phyloP scores from a whole-genome alignment of 1,139 yeast genomes.

The Eremothecium gossypii region DNA sequence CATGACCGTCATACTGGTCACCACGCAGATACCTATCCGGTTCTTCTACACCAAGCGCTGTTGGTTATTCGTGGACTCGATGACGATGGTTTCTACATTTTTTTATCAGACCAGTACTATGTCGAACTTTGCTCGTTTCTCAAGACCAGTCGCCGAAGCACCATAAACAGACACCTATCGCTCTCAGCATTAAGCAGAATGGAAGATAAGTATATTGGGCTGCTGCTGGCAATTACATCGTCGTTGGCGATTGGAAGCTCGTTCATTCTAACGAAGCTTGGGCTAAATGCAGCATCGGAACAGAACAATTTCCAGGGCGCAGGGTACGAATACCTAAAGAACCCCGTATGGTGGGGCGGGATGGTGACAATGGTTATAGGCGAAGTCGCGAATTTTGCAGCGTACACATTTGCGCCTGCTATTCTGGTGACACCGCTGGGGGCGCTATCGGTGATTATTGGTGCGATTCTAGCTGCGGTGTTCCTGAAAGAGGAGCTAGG shows the following conservation, averaged over 20 bases:
- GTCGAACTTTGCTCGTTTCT: no score
- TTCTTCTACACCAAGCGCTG: background rate
- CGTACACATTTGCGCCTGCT: constrained; percentile 93
- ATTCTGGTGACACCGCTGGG: constrained; percentile 88
- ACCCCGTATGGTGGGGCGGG: constrained; percentile 96
- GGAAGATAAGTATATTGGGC: constrained; percentile 75
- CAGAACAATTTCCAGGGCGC: constrained; percentile 56
- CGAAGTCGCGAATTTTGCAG: constrained; percentile 88
- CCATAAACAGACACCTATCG: no score
- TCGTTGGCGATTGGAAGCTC: constrained; percentile 87
- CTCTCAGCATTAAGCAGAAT: constrained; percentile 2
- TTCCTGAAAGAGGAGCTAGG: constrained; percentile 84
- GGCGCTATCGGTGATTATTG: constrained; percentile 82
- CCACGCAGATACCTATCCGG: background rate
- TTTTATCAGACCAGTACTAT: no score
- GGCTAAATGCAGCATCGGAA: constrained; percentile 63
- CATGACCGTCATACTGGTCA: constrained; percentile 1
- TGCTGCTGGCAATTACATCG: constrained; percentile 79
- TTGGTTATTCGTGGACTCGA: no score
- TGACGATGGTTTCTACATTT: no score
- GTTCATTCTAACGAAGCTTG: constrained; percentile 82
- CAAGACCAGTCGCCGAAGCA: no score
- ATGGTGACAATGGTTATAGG: constrained; percentile 88
- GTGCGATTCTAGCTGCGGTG: constrained; percentile 80
- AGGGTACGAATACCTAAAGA: constrained; percentile 64